Evolutionary conservation across 352 stramenopile species (phyloP), one percentile per base, ranked within the genome.

Genomic region (Pythium graminicola): DNA sequence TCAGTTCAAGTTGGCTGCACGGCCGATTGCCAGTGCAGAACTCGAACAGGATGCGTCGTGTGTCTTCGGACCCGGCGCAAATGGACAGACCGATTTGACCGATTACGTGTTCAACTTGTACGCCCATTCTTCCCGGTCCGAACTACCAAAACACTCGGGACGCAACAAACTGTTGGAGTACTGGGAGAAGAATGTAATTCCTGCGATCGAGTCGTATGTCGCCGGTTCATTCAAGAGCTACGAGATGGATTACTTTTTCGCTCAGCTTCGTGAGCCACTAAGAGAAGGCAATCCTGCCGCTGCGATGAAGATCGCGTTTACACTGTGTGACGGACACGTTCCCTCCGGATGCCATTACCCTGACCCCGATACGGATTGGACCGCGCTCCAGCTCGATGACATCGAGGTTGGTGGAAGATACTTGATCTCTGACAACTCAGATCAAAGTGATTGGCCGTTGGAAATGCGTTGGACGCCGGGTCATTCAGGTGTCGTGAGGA

Each of bases 191-290:
- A 83, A 91, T 43, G 81, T 91, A 26, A 91, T 91, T 47, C 81
- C 81, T 27, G 78, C 81, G 19, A 89, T 91, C 43, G 75, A 91
- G 49, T 81, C 74, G 22, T 91, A 91, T 35, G 81, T 91, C 8
- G 69, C 76, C 2, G 81, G 81, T 0, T 91, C 81, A 13, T 91
- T 91, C 53, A 91, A 91, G 57, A 86, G 71, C 36, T 91, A 91
- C 50, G 81, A 91, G 50, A 91, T 91, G 81, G 78, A 91, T 29
- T 91, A 91, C 31, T 91, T 91, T 44, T 91, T 91, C 49, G 81
- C 81, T 6, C 81, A 91, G 43, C 51, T 91, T 16, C 76, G 81
- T 32, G 81, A 91, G 40, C 81, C 81, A 3, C 51, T 91, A 27
- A 64, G 81, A 23, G 77, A 91, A 70, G 81, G 81, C 10, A 89